phyloP scores from a whole-genome alignment of 176 grass and related monocot genomes.

The Phyllostachys edulis region DNA sequence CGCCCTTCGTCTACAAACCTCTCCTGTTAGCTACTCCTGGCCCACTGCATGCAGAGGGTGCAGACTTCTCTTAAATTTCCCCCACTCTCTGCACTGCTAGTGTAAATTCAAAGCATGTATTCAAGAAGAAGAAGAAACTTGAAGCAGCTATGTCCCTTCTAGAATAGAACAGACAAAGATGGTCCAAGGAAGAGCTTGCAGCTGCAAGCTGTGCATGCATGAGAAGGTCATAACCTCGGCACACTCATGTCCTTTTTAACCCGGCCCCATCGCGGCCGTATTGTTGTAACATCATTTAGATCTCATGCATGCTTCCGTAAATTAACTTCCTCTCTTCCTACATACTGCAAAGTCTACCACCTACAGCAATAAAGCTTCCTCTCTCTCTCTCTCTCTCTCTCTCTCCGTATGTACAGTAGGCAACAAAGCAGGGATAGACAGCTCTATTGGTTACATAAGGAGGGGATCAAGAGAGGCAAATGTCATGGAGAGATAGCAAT shows the following conservation, averaged over 20 bases:
- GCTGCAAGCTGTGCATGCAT: constrained; percentile 36
- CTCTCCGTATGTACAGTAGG: neutral
- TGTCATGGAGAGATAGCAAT: constrained; percentile 7
- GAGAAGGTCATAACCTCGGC: constrained; percentile 34
- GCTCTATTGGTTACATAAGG: constrained; percentile 32
- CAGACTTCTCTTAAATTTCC: neutral
- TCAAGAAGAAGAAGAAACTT: neutral
- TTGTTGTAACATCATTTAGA: neutral
- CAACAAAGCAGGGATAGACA: neutral
- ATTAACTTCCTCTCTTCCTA: neutral
- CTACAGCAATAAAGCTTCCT: neutral
- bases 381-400: neutral
- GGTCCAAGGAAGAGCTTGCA: constrained; percentile 38
- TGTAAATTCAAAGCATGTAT: neutral
- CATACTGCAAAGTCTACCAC: neutral
- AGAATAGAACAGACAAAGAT: constrained; percentile 49
- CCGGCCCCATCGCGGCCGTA: neutral
- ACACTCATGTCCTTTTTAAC: constrained; percentile 38
- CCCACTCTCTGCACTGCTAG: neutral
- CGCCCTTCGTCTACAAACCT: constrained; percentile 15
- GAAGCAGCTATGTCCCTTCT: constrained; percentile 23
- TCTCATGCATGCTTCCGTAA: constrained; percentile 1
- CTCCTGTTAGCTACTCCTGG: neutral
- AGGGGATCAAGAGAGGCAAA: constrained; percentile 13
- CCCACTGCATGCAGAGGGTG: neutral